Evolutionary conservation across 257 asterid species (phyloP), one percentile per base, ranked within the genome.

Genomic region (Lycium ferocissimum): DNA sequence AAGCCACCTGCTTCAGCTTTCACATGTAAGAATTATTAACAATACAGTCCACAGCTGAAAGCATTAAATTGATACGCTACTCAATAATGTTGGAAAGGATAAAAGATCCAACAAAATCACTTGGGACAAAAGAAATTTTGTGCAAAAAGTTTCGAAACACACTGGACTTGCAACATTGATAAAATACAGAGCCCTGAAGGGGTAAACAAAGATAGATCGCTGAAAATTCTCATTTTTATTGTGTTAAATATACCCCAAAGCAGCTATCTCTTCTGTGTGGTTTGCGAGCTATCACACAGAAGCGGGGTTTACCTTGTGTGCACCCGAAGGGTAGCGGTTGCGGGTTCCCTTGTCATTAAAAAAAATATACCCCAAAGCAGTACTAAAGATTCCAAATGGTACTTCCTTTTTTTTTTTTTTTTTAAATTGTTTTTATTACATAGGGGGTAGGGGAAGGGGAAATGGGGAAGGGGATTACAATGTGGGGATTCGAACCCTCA

Each of bases 151-250:
- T 49, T 12, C 20, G 22, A 49, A 75, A 49, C 20, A 51, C 49
- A 75, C 45, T 22, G 61, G 6, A 49, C 58, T 20, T 47, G 59
- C 43, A 49, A 75, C 33, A 40, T 70, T 70, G 33, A 17, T 22
- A 75, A 75, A 75, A 75, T 75, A 61, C 62, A 22, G 43, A 75
- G 20, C 43, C 49, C 81, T 49, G 43, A 75, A 75, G 81, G 62
- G 59, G 40, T 12, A 49, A 47, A 12, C 18, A 49, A 22, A 47
- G 37, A 75, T 75, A 49, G 22, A 6, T 75, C 7, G 6, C 43
- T 49, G 40, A 49, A 75, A 35, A 75, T 22, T 75, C 43, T 75
- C 81, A 75, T 75, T 75, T 45, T 75, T 49, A 75, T 49, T 4
- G 1, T 75, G 61, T 75, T 14, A 14, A 75, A 22, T 49, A 75